A percentile compares a stretch with the other conserved stretches of the same genome.
phyloP scores from a whole-genome alignment of 192 early-diverging fungal genomes.

The Rhizophagus clarus region DNA sequence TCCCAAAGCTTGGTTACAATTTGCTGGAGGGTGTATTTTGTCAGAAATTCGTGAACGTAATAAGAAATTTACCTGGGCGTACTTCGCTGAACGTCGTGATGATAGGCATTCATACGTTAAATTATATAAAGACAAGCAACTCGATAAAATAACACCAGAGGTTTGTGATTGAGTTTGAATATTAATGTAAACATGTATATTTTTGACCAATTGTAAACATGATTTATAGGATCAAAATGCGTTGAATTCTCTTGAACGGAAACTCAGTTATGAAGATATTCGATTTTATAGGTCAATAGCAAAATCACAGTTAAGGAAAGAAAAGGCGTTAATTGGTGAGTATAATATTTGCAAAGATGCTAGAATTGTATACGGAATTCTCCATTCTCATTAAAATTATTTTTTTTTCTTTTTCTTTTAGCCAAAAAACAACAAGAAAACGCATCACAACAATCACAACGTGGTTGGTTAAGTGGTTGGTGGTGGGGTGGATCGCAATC shows the following conservation, averaged over 20 bases:
- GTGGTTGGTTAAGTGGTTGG: slow-evolving; percentile 36
- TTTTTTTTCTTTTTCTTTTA: no score
- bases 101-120: slow-evolving; percentile 78
- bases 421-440: slow-evolving; percentile 7
- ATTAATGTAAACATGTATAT: neutral
- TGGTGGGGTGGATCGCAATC: slow-evolving; percentile 37
- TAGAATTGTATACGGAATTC: slow-evolving; percentile 17
- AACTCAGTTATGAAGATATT: slow-evolving; percentile 88
- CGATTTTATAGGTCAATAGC: slow-evolving; percentile 81
- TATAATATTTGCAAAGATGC: neutral
- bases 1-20: slow-evolving; percentile 82
- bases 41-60: slow-evolving; percentile 88
- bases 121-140: slow-evolving; percentile 66
- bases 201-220: slow-evolving; percentile 17
- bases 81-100: slow-evolving; percentile 78
- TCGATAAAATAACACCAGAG: slow-evolving; percentile 47
- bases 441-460: neutral
- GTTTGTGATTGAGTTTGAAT: neutral
- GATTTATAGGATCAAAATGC: slow-evolving; percentile 52
- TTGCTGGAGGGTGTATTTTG: slow-evolving; percentile 74
- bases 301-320: slow-evolving; percentile 68
- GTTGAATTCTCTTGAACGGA: slow-evolving; percentile 71
- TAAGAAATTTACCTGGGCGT: slow-evolving; percentile 83
- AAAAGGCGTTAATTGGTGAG: slow-evolving; percentile 66
- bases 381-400: neutral